Conservation (phyloP, 768 basidiomycete genomes). For the Hypsizygus marmoreus region DNA sequence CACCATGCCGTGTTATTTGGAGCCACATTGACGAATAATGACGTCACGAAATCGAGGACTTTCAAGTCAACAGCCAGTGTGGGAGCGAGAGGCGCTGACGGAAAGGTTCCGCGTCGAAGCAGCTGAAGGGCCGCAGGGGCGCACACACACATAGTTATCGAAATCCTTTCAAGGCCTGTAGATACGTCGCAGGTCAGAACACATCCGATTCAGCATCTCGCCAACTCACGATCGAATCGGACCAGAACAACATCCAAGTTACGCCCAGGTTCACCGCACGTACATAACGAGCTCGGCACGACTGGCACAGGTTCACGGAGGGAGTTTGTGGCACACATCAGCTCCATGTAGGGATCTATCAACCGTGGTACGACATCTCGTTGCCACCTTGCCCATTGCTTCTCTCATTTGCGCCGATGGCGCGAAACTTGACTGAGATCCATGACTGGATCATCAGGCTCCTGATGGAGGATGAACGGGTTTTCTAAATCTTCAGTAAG, state of each 20-base stretch:
- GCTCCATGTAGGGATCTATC: not conserved
- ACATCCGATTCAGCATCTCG: not conserved
- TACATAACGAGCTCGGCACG: not conserved
- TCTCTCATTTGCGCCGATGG: not conserved
- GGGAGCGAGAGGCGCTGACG: conserved; percentile 29
- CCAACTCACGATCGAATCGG: conserved; percentile 2
- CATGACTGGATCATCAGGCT: no score
- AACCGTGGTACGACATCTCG: not conserved
- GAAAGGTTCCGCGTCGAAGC: conserved; percentile 24
- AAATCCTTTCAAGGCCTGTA: conserved; percentile 1
- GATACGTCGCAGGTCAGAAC: not conserved
- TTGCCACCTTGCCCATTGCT: not conserved
- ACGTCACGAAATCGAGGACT: conserved; percentile 27
- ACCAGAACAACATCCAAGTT: not conserved
- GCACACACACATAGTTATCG: conserved; percentile 17
- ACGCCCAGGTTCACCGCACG: not conserved
- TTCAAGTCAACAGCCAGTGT: conserved; percentile 32
- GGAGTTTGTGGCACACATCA: not conserved
- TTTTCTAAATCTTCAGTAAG: no score
- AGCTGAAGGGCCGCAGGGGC: conserved; percentile 20
- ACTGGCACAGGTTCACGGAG: not conserved
- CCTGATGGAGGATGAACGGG: not conserved
- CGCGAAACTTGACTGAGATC: not conserved
- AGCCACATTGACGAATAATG: conserved; percentile 26
- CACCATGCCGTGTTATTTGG: conserved; percentile 30